Conservation (phyloP, 2,329 filamentous ascomycete genomes). For the Paracoccidioides brasiliensis region DNA sequence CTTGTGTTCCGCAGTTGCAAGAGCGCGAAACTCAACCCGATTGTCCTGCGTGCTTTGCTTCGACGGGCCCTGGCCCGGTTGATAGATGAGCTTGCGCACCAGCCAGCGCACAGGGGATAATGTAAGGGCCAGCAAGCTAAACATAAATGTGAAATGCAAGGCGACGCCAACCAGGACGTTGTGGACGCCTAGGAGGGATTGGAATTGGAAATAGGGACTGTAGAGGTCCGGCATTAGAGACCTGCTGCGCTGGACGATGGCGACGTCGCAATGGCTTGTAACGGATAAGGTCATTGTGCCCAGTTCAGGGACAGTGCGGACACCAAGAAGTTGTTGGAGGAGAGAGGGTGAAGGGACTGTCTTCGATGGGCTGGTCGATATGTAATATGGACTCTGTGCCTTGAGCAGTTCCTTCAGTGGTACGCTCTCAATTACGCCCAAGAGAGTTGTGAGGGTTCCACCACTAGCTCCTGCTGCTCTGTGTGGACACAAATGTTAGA, state of each 20-base stretch:
- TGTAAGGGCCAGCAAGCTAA: slow-evolving; percentile 35
- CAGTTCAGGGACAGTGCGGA: slow-evolving; percentile 42
- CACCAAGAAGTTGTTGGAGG: slow-evolving; percentile 33
- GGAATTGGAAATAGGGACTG: slow-evolving; percentile 45
- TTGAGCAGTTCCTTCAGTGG: slow-evolving; percentile 35
- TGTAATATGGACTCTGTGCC: slow-evolving; percentile 37
- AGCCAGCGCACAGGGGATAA: slow-evolving; percentile 42
- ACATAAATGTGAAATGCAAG: slow-evolving; percentile 36
- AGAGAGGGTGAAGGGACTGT: slow-evolving; percentile 15
- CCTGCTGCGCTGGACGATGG: slow-evolving; percentile 48
- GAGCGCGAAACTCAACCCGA: slow-evolving; percentile 30
- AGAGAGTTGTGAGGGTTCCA: slow-evolving; percentile 52
- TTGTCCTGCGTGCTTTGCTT: slow-evolving; percentile 31
- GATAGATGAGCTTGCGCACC: slow-evolving; percentile 33
- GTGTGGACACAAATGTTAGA: slow-evolving; percentile 7
- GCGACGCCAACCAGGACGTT: slow-evolving; percentile 36
- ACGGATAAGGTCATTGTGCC: slow-evolving; percentile 45
- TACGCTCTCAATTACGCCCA: slow-evolving; percentile 42
- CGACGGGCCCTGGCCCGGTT: slow-evolving; percentile 39
- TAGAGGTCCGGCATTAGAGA: slow-evolving; percentile 46
- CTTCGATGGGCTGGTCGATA: slow-evolving; percentile 24
- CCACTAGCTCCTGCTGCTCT: slow-evolving; percentile 36
- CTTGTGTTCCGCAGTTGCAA: slow-evolving; percentile 32
- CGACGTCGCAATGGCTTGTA: slow-evolving; percentile 40
- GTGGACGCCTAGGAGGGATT: slow-evolving; percentile 42